phyloP scores from a whole-genome alignment of 2,329 filamentous ascomycete species.

The Pseudohalonectria lignicola region DNA sequence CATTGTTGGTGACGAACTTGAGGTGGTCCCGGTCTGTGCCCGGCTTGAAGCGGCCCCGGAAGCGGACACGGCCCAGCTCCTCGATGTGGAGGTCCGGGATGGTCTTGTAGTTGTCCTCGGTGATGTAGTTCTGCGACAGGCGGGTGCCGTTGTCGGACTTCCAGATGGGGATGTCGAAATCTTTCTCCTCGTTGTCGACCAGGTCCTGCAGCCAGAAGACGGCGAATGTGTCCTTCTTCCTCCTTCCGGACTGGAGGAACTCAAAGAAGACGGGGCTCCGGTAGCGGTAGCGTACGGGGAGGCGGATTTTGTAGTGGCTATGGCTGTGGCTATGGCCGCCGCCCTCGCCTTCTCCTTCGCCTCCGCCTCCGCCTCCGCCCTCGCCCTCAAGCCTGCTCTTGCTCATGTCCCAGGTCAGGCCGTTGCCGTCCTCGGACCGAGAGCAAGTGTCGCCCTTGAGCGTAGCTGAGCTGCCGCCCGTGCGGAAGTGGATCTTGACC shows the following conservation, averaged over 20 bases:
- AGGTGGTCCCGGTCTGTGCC: conserved; percentile 83
- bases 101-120: conserved; percentile 58
- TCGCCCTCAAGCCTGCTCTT: conserved; percentile 16
- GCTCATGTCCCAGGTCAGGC: conserved; percentile 36
- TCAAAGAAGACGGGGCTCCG: conserved; percentile 84
- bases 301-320: conserved; percentile 39
- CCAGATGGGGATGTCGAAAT: conserved; percentile 87
- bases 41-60: conserved; percentile 74
- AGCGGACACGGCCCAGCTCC: conserved; percentile 71
- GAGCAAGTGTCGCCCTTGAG: conserved; percentile 54
- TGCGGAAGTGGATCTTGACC: conserved; percentile 68
- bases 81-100: conserved; percentile 67
- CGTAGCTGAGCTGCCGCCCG: conserved; percentile 69
- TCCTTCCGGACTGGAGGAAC: conserved; percentile 60
- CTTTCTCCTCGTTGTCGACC: conserved; percentile 63
- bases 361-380: conserved; percentile 22
- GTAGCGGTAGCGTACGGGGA: conserved; percentile 87
- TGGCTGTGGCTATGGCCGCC: conserved; percentile 24
- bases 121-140: conserved; percentile 87
- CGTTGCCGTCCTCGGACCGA: conserved; percentile 41
- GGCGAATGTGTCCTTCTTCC: conserved; percentile 63
- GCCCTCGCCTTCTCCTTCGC: conserved; percentile 20
- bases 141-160: conserved; percentile 63
- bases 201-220: conserved; percentile 80
- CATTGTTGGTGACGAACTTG: conserved; percentile 73